Conservation (phyloP, 1,284 basidiomycete genomes). For the Athelia sp. region DNA sequence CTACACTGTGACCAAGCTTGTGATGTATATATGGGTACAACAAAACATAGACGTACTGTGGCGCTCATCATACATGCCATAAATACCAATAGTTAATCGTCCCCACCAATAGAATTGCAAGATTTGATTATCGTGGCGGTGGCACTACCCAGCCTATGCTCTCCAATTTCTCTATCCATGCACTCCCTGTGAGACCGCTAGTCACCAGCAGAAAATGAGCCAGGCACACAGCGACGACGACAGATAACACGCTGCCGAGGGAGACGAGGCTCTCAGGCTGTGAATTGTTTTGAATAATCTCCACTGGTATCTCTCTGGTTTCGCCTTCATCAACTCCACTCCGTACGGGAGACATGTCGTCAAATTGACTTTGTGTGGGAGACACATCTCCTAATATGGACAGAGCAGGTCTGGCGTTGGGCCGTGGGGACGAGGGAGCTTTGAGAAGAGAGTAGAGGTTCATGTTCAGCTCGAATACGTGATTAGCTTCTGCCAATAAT, state of each 20-base stretch:
- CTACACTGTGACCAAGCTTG: no score
- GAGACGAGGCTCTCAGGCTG: conserved; percentile 20
- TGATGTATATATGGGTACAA: no score
- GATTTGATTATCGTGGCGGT: no score
- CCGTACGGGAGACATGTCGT: no score
- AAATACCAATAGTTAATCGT: no score
- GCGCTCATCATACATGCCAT: no score
- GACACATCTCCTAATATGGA: conserved; percentile 6
- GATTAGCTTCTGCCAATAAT: conserved; percentile 58
- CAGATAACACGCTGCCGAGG: conserved; percentile 35
- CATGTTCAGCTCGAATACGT: conserved; percentile 66
- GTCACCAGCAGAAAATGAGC: conserved; percentile 46
- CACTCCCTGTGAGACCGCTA: conserved; percentile 42
- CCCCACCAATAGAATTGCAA: no score
- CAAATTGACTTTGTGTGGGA: neutral
- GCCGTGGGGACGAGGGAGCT: conserved; percentile 12
- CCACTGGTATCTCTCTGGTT: conserved; percentile 18
- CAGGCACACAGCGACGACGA: conserved; percentile 45
- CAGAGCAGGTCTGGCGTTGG: conserved; percentile 6
- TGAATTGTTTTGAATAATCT: conserved; percentile 4
- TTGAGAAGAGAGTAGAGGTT: conserved; percentile 54
- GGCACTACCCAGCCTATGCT: neutral
- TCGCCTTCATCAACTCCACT: no score
- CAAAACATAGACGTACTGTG: no score
- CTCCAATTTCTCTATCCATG: neutral